Percentiles rank a stretch among this genome's conserved stretches.
These are phyloP conservation scores for Delitschia confertaspora DNA, from an alignment of 495 filamentous ascomycete genomes.

Conservation along the genomic window DNA sequence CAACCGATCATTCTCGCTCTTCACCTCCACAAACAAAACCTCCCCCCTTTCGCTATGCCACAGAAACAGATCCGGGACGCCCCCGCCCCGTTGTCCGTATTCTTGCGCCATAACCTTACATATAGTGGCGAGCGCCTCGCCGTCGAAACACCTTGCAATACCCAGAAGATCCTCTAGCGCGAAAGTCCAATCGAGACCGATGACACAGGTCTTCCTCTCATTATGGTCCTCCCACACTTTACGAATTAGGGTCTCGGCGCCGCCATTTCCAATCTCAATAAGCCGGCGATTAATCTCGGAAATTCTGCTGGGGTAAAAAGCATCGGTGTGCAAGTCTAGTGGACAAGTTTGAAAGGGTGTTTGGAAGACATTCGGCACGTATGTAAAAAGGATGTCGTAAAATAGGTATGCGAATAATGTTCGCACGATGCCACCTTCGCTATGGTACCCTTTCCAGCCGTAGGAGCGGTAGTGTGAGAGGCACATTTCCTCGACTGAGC, in stretches of 20 bases:
- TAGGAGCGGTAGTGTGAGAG: conserved; percentile 70
- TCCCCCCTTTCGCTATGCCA: conserved; percentile 54
- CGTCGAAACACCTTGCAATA: conserved; percentile 69
- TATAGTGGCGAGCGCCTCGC: conserved; percentile 67
- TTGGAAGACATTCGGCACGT: conserved; percentile 94
- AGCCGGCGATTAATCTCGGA: conserved; percentile 86
- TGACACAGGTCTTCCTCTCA: conserved; percentile 66
- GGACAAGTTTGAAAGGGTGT: conserved; percentile 90
- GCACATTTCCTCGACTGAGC: conserved; percentile 86
- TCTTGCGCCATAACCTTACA: conserved; percentile 94
- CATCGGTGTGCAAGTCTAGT: conserved; percentile 85
- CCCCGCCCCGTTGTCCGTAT: conserved; percentile 75
- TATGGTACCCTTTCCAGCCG: conserved; percentile 92
- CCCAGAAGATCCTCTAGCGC: conserved; percentile 70
- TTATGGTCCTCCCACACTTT: conserved; percentile 56
- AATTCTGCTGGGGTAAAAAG: conserved; percentile 76
- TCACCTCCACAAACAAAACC: conserved; percentile 84
- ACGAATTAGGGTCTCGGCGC: conserved; percentile 55
- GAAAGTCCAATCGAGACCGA: conserved; percentile 88
- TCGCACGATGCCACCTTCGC: conserved; percentile 79
- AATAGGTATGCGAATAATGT: conserved; percentile 90
- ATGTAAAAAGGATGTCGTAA: conserved; percentile 86
- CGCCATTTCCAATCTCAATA: conserved; percentile 55
- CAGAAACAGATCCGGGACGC: conserved; percentile 87
- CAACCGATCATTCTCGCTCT: conserved; percentile 89